Evolutionary conservation across 2,329 filamentous ascomycete genomes (phyloP).

Genomic region (Apiospora rasikravindrae): DNA sequence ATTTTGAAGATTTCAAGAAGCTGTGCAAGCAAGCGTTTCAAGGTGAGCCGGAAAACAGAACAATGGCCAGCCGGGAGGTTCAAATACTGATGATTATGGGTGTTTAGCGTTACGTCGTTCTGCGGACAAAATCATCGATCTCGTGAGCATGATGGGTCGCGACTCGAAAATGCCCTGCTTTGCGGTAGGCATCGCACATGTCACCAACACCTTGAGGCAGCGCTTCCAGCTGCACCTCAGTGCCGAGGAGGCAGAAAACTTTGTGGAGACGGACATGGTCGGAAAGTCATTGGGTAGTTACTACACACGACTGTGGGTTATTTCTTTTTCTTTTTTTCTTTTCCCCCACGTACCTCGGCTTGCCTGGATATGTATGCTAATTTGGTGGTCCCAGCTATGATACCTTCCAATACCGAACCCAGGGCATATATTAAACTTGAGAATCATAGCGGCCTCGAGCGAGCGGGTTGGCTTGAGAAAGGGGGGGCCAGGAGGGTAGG

Average conservation of each 20-base stretch:
- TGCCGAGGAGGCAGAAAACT: conserved; percentile 79
- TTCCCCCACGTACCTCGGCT: neutral
- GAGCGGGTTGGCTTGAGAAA: neutral
- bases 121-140: conserved; percentile 79
- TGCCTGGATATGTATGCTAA: neutral
- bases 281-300: conserved; percentile 85
- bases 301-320: conserved; percentile 78
- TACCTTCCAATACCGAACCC: conserved; percentile 86
- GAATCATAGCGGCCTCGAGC: neutral
- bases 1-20: conserved; percentile 77
- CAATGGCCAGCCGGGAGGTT: neutral
- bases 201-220: conserved; percentile 71
- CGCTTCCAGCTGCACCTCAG: conserved; percentile 84
- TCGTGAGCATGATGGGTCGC: conserved; percentile 84
- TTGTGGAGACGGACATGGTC: conserved; percentile 80
- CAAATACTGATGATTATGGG: conserved; percentile 18
- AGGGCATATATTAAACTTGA: conserved; percentile 73
- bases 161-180: conserved; percentile 88
- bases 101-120: conserved; percentile 71
- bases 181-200: conserved; percentile 72
- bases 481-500: neutral
- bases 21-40: conserved; percentile 86
- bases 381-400: conserved; percentile 65
- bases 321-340: neutral
- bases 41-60: conserved; percentile 51